phyloP scores from a whole-genome alignment of 2,329 filamentous ascomycete genomes.

The Fusarium mangiferae region DNA sequence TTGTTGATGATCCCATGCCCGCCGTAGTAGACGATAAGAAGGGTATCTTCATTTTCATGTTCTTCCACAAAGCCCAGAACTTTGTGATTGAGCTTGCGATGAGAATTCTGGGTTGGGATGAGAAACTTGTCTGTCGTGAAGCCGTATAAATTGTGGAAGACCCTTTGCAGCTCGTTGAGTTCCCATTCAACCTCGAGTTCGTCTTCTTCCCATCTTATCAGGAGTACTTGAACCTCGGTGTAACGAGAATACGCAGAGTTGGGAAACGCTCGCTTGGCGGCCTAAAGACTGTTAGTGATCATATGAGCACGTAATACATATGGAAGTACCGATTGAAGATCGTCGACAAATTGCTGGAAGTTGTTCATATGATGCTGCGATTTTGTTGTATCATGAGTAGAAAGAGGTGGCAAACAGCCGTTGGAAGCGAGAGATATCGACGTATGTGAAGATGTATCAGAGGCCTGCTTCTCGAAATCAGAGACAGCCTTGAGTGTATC shows the following conservation, averaged over 20 bases:
- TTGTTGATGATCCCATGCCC: constrained; percentile 43
- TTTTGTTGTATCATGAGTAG: constrained; percentile 42
- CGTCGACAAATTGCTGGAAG: constrained; percentile 34
- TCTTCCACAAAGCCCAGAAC: constrained; percentile 40
- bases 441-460: constrained; percentile 42
- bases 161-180: constrained; percentile 33
- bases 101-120: constrained; percentile 40
- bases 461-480: constrained; percentile 36
- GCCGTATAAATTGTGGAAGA: constrained; percentile 37
- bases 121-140: constrained; percentile 39
- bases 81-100: constrained; percentile 41
- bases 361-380: constrained; percentile 43
- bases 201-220: constrained; percentile 44
- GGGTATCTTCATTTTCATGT: constrained; percentile 42
- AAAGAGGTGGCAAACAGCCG: constrained; percentile 32
- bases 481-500: background rate
- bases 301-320: background rate
- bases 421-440: constrained; percentile 39
- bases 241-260: constrained; percentile 43
- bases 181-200: constrained; percentile 42
- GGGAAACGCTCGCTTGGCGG: constrained; percentile 41
- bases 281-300: constrained; percentile 21
- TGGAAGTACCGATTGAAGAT: constrained; percentile 34
- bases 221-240: constrained; percentile 39
- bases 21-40: constrained; percentile 43